Conservation (phyloP, 2,329 filamentous ascomycete genomes). For the Sclerotinia nivalis region DNA sequence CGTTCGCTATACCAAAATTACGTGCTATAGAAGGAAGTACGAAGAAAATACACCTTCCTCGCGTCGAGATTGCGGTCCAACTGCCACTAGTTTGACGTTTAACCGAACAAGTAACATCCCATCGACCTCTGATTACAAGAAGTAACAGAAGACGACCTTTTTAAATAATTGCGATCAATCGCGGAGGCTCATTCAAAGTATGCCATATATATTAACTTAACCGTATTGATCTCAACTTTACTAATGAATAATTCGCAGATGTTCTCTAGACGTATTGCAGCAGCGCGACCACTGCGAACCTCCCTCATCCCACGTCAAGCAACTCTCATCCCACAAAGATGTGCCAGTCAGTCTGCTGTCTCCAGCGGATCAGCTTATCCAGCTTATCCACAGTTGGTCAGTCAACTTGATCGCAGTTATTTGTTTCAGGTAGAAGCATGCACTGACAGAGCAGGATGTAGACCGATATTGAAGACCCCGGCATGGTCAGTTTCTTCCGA, state of each 20-base stretch:
- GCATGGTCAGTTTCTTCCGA: slow-evolving; percentile 54
- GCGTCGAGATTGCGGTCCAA: slow-evolving; percentile 26
- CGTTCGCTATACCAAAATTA: slow-evolving; percentile 32
- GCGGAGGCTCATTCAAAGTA: slow-evolving; percentile 22
- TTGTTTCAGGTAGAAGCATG: not conserved
- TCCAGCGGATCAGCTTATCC: slow-evolving; percentile 33
- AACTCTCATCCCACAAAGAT: slow-evolving; percentile 57
- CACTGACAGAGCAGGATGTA: slow-evolving; percentile 33
- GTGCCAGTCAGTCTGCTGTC: slow-evolving; percentile 28
- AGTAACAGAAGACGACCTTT: slow-evolving; percentile 1
- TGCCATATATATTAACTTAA: not conserved
- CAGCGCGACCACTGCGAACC: slow-evolving; percentile 51
- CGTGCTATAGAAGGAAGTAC: slow-evolving; percentile 20
- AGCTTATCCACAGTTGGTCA: slow-evolving; percentile 34
- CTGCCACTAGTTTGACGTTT: slow-evolving; percentile 30
- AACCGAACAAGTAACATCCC: slow-evolving; percentile 28
- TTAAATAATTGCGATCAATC: slow-evolving; percentile 2
- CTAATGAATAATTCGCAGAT: slow-evolving; percentile 48
- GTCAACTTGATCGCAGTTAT: slow-evolving; percentile 24
- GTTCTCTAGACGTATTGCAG: slow-evolving; percentile 60
- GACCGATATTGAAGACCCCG: slow-evolving; percentile 63
- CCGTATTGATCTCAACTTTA: not conserved
- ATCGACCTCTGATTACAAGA: slow-evolving; percentile 18
- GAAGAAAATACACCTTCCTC: slow-evolving; percentile 21
- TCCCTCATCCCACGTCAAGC: slow-evolving; percentile 51